phyloP scores from a whole-genome alignment of 108 stramenopile species.

The Epithemia pelagica region DNA sequence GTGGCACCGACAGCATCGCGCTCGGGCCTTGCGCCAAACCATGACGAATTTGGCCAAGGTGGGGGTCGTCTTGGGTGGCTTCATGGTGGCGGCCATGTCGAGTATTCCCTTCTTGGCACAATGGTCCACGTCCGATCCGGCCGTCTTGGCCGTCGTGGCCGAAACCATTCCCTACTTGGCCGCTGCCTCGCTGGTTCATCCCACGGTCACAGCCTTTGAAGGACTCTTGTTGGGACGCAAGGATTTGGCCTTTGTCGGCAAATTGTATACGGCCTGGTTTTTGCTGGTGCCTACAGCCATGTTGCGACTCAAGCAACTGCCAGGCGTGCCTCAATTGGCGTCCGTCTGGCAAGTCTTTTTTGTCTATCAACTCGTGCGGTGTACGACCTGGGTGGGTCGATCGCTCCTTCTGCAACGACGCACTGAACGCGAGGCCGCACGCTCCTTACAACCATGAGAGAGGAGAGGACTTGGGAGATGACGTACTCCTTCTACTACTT shows the following conservation, averaged over 20 bases:
- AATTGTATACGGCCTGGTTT: slow-evolving; percentile 62
- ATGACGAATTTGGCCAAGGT: slow-evolving; percentile 60
- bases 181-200: slow-evolving; percentile 56
- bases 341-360: slow-evolving; percentile 69
- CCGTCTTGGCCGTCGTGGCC: slow-evolving; percentile 50
- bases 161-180: slow-evolving; percentile 53
- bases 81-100: slow-evolving; percentile 44
- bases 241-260: slow-evolving; percentile 64
- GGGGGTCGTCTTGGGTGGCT: slow-evolving; percentile 48
- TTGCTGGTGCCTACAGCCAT: slow-evolving; percentile 66
- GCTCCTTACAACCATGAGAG: too few species aligned
- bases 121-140: slow-evolving; percentile 67
- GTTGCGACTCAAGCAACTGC: slow-evolving; percentile 65
- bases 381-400: slow-evolving; percentile 3
- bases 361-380: slow-evolving; percentile 57
- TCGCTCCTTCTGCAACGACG: slow-evolving; percentile 1
- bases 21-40: slow-evolving; percentile 46
- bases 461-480: too few species aligned
- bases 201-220: slow-evolving; percentile 35
- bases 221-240: slow-evolving; percentile 74
- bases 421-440: not conserved
- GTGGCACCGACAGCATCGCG: too few species aligned
- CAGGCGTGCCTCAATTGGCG: slow-evolving; percentile 35
- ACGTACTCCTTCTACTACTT: too few species aligned
- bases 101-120: slow-evolving; percentile 54